Evolutionary conservation across 2,329 filamentous ascomycete genomes (phyloP), one percentile per base, ranked within the genome.

Genomic region (Apiospora kogelbergensis): DNA sequence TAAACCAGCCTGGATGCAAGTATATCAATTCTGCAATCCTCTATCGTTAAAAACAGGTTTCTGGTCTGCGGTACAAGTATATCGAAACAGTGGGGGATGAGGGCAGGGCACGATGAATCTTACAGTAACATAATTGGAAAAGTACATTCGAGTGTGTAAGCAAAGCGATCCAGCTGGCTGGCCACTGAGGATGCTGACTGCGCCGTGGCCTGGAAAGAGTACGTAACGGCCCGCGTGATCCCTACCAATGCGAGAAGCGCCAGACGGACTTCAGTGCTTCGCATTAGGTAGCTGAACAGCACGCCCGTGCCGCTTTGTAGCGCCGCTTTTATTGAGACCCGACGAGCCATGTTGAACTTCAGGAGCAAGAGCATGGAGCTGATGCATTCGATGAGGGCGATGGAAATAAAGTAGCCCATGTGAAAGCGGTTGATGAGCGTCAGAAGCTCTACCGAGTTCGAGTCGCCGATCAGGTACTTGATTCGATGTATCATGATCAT

Each of bases 111-210:
- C 17, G 15, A 6, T 6, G 9, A n/a, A 7, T 75, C 80, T 68
- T 70, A 82, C 81, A 79, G 78, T 76, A 83, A 78, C 66, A 83
- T 76, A 0, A 81, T 75, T 0, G 81, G 81, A 48, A 83, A 83
- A 10, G 82, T 69, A 68, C 81, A 83, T 66, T 83, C 81, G 57
- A 83, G 69, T 1, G 80, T 79, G 63, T 83, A 83, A 0, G 79
- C 79, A 60, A 83, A 83, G 0, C 81, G 77, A 64, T 83, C 81
- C 0, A 83, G 66, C 63, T 83, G 80, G 6, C 79, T 77, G 0
- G 81, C 79, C 0, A 77, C 67, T 30, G 77, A 76, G 0, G 79
- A 80, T 0, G 81, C 81, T 24, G 76, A 78, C 66, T 82, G 80
- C 1, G 78, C 75, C 0, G 76, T 72, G 2, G 72, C 74, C 48